Base-by-base conservation (phyloP, 2,329 filamentous ascomycete species). In the Diplocarpon mali region DNA sequence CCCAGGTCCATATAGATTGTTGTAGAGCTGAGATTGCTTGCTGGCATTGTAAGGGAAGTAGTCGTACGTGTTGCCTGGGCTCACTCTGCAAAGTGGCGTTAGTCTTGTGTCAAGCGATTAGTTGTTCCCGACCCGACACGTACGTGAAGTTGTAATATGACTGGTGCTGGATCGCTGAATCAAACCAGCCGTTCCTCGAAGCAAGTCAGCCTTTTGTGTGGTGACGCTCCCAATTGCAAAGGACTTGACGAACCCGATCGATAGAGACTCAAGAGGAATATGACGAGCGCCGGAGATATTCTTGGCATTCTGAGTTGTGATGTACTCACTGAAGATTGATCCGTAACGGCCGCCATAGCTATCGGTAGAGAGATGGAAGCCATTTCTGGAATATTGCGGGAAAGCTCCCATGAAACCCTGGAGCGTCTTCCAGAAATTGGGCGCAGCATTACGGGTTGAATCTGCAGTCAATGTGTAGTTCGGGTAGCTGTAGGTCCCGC, bases 371-470 rank as follows among this genome's bases (percentile, higher is more conserved):
- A 78, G 75, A 54, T 71, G 69, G 53, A 78, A 72, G 0, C 68
- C 69, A 35, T 69, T 63, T 15, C 69, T 62, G 0, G 67, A 62
- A 52, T 71, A 71, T 46, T 70, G 57, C 1, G 68, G 75, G 56
- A 80, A 79, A 0, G 69, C 75, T 2, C 75, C 75, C 69, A 78
- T 75, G 60, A 80, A 80, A 1, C 74, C 75, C 54, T 79, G 76
- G 20, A 79, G 56, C 0, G 72, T 75, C 59, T 71, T 74, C 72
- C 73, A 80, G 63, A 80, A 75, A 44, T 71, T 72, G 1, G 73
- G 73, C 3, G 75, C 75, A 2, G 75, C 74, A 43, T 60, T 63
- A 13, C 63, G 52, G 1, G 74, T 78, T 8, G 66, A 65, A 53
- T 76, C 74, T 9, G 72, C 69, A 1, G 71, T 75, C 38, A 73